Evolutionary conservation across 1,284 basidiomycete species (phyloP), one percentile per base, ranked within the genome.

Genomic region (Rhodotorula sp.): DNA sequence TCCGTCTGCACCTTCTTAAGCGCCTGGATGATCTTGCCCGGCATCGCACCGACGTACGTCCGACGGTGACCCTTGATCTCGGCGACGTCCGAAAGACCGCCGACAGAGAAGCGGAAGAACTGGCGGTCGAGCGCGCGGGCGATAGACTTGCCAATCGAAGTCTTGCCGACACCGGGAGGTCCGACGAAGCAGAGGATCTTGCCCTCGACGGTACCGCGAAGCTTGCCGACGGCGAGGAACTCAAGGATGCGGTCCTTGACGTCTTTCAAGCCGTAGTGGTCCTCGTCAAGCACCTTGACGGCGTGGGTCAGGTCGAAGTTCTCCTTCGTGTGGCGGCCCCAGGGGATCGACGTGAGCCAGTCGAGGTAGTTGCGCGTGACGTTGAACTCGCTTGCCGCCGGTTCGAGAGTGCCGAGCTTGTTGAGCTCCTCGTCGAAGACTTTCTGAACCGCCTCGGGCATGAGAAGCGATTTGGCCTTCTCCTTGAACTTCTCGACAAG

Each of bases 51-150:
- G 70, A 78, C 76, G 79, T 64, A 73, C 29, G 95, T 99, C 78
- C 96, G 84, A 77, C 96, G 84, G 80, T 99, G 95, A 5, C 96
- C 96, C 83, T 99, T 99, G 81, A 99, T 98, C 85, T 99, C 96
- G 64, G 95, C 96, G 0, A 98, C 94, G 79, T 99, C 95, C 67
- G 92, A 93, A 77, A 99, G 82, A 34, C 96, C 94, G 76, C 96
- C 96, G 8, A 99, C 94, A 20, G 91, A 94, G 84, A 99, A 97
- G 57, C 95, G 86, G 86, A 94, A 95, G 83, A 96, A 95, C 78
- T 92, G 88, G 64, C 92, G 83, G 62, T 90, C 87, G 54, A 96
- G 82, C 11, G 92, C 92, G 15, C 91, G 85, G 0, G 93, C 89
- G 64, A 96, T 94, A n/a, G 89, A 92, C 84, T 97, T 97, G 68